Base-by-base conservation (phyloP, 2,329 filamentous ascomycete species). In the Exophiala xenobiotica region DNA sequence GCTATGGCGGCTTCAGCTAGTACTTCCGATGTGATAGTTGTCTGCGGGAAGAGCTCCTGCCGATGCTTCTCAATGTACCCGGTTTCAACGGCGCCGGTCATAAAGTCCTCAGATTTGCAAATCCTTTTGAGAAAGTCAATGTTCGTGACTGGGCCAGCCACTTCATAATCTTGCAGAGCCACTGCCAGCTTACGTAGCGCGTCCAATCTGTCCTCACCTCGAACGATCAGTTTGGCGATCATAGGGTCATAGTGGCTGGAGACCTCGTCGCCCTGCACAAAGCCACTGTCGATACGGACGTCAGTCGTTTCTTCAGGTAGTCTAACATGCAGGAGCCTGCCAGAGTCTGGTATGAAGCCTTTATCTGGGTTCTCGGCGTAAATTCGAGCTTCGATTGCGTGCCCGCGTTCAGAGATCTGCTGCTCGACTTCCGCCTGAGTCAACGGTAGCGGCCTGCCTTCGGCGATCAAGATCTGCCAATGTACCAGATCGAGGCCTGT, bases 181-280 rank as follows among this genome's bases (percentile, higher is more conserved):
- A 85, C 76, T 29, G 84, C 82, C 53, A 99, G 78, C 68, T 89
- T 95, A 52, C 88, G 84, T 43, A 99, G 86, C 3, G 91, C 89
- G 20, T 87, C 86, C 66, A 87, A 81, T 53, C 93, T 81, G 50
- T 86, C 86, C 12, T 82, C 80, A 0, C 88, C 93, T 51, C 88
- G 82, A 4, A 97, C 90, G 62, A 99, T 99, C 46, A 99, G 80
- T 73, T 99, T 99, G 38, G 93, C 89, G 61, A 99, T 96, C 93
- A 99, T 99, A 22, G 93, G 93, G 63, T 99, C 93, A 69, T 99
- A 99, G 48, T 93, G 88, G 52, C 92, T 89, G 0, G 91, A 95
- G 2, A 99, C 88, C 57, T 90, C 89, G 67, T 96, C 92, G 20
- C 93, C 93, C 61, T 90, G 80, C 12, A 91, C 82, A 67, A 97